Conservation (phyloP, 2,329 filamentous ascomycete species). For the Biscogniauxia mediterranea region DNA sequence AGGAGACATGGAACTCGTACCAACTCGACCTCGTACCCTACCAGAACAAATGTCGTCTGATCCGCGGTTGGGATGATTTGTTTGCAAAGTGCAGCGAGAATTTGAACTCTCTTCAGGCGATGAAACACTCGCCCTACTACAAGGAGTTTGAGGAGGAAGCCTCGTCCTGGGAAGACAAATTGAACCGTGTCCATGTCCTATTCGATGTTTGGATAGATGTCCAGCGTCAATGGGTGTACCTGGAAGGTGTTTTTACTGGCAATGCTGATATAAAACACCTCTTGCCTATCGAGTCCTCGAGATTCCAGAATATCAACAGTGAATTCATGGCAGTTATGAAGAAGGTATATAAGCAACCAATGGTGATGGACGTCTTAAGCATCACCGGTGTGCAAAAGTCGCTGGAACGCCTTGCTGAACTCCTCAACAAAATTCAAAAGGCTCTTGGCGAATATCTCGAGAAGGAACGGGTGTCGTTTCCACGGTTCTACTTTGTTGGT, state of each 20-base stretch:
- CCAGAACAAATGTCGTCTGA: slow-evolving; percentile 95
- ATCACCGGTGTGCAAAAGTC: slow-evolving; percentile 97
- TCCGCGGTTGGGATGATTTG: slow-evolving; percentile 95
- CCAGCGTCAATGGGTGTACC: slow-evolving; percentile 99
- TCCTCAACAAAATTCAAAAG: slow-evolving; percentile 99
- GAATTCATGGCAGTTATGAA: slow-evolving; percentile 99
- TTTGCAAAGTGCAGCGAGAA: slow-evolving; percentile 99
- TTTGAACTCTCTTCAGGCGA: slow-evolving; percentile 93
- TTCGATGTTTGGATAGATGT: slow-evolving; percentile 99
- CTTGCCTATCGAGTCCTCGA: slow-evolving; percentile 90
- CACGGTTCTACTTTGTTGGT: slow-evolving; percentile 98
- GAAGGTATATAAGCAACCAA: slow-evolving; percentile 95
- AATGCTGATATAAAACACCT: slow-evolving; percentile 99
- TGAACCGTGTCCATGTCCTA: slow-evolving; percentile 94
- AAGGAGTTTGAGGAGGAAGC: slow-evolving; percentile 99
- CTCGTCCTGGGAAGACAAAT: slow-evolving; percentile 93
- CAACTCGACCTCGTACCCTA: slow-evolving; percentile 93
- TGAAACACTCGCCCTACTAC: slow-evolving; percentile 99
- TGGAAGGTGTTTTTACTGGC: slow-evolving; percentile 97
- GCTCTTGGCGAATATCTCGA: slow-evolving; percentile 97
- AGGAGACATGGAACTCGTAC: slow-evolving; percentile 96
- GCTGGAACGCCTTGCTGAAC: slow-evolving; percentile 89
- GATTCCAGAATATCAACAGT: slow-evolving; percentile 99
- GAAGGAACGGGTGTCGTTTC: slow-evolving; percentile 95
- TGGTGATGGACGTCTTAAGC: slow-evolving; percentile 91